Evolutionary conservation across 1,284 basidiomycete species (phyloP), one percentile per base, ranked within the genome.

Genomic region (Cryptococcus deneoformans): DNA sequence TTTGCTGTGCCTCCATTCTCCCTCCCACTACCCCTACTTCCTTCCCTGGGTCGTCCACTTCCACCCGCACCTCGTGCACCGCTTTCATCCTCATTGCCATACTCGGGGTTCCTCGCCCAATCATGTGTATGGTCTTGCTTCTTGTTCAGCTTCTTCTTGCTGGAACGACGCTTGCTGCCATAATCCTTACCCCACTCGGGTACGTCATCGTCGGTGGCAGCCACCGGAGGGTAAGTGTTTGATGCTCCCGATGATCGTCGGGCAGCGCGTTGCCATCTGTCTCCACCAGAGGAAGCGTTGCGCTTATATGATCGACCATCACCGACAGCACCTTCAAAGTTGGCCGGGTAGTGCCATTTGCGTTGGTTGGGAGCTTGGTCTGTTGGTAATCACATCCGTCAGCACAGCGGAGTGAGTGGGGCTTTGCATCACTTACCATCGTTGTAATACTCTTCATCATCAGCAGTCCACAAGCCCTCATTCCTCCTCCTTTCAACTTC

Each of bases 161-260:
- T 69, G 24, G 57, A 58, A 46, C 56, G 63, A 42, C 66, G 53
- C 58, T 69, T 69, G 48, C 65, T 63, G 8, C 78, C 78, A 53
- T 79, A 79, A 52, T 77, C 77, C 58, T 67, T 67, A 35, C 77
- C 77, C 78, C 78, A 79, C 56, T 77, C 77, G 46, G 78, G 78
- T 6, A 79, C 74, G 56, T 79, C 77, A 47, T 69, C 69, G 58
- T 79, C 76, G 40, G 67, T 64, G 6, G 69, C 61, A 12, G 68
- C 67, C 14, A 53, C 61, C 1, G 73, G 68, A 4, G 72, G 71
- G 54, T 75, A 72, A 10, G 58, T 58, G 46, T 59, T 59, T 36
- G 43, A 42, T 12, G 45, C 46, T 6, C 63, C 56, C 10, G 54
- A 61, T 42, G 40, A 42, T 16, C 40, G 40, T 3, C 16, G 40